A percentile compares a stretch with the other conserved stretches of the same genome.
phyloP scores from a whole-genome alignment of 768 basidiomycete genomes.

The Boletales sp. region DNA sequence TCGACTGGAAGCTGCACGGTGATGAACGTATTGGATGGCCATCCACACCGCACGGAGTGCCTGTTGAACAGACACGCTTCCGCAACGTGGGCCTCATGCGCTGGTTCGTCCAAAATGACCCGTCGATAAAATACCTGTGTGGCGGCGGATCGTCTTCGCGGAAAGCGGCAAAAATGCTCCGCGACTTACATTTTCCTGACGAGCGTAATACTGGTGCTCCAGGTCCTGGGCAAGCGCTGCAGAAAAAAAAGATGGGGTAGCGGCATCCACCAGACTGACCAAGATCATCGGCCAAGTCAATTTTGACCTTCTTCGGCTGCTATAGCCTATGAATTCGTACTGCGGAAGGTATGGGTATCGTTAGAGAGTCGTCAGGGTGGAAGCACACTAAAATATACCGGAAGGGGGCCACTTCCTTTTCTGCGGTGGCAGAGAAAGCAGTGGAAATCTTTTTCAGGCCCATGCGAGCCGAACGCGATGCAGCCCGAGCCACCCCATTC shows the following conservation, averaged over 20 bases:
- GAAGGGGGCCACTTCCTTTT: neutral
- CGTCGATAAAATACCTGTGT: no score
- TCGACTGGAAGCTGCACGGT: no score
- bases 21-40: no score
- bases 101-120: no score
- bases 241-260: neutral
- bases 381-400: neutral
- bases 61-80: no score
- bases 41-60: no score
- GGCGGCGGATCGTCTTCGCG: no score
- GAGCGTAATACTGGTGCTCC: neutral
- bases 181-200: neutral
- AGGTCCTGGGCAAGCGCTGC: neutral
- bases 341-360: neutral
- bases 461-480: neutral
- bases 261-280: no score
- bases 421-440: neutral
- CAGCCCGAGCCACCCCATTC: neutral
- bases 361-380: no score
- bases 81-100: no score
- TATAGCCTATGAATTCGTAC: neutral
- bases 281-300: neutral
- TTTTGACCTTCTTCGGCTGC: neutral
- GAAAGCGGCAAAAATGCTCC: neutral
- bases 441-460: neutral